Conservation (phyloP, 2,329 filamentous ascomycete species). For the Pseudogymnoascus sp. region DNA sequence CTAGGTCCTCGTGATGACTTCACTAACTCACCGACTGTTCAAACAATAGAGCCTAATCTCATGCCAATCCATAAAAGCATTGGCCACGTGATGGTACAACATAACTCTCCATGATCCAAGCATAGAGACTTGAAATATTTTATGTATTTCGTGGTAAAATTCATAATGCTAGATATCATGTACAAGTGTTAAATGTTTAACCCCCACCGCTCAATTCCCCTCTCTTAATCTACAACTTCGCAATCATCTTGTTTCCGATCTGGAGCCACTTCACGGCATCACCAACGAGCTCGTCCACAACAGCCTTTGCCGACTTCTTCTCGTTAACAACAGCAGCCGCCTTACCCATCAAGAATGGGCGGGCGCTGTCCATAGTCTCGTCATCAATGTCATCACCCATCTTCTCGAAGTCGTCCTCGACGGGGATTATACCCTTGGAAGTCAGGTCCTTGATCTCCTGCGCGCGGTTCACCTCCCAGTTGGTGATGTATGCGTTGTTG, state of each 20-base stretch:
- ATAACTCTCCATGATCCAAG: neutral
- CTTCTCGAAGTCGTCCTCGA: constrained; percentile 89
- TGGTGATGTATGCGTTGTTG: constrained; percentile 85
- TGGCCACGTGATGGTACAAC: neutral
- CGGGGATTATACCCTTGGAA: constrained; percentile 80
- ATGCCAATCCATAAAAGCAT: neutral
- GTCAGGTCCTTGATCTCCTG: constrained; percentile 91
- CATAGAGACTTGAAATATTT: neutral
- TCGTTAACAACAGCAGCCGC: constrained; percentile 89
- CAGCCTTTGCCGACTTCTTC: constrained; percentile 80
- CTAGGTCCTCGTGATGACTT: neutral
- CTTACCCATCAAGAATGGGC: constrained; percentile 94
- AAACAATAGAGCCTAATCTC: neutral
- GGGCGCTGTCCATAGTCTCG: constrained; percentile 82
- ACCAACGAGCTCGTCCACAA: constrained; percentile 87
- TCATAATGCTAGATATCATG: constrained; percentile 7
- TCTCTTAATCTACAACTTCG: constrained; percentile 52
- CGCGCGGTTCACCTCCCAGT: constrained; percentile 91
- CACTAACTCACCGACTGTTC: neutral
- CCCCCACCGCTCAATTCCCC: neutral
- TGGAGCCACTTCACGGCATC: constrained; percentile 68
- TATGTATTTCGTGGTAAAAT: constrained; percentile 1
- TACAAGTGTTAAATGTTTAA: neutral
- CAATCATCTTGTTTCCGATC: constrained; percentile 58
- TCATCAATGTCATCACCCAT: constrained; percentile 68